phyloP scores from a whole-genome alignment of 495 filamentous ascomycete species.

The Corynascus novoguineensis region DNA sequence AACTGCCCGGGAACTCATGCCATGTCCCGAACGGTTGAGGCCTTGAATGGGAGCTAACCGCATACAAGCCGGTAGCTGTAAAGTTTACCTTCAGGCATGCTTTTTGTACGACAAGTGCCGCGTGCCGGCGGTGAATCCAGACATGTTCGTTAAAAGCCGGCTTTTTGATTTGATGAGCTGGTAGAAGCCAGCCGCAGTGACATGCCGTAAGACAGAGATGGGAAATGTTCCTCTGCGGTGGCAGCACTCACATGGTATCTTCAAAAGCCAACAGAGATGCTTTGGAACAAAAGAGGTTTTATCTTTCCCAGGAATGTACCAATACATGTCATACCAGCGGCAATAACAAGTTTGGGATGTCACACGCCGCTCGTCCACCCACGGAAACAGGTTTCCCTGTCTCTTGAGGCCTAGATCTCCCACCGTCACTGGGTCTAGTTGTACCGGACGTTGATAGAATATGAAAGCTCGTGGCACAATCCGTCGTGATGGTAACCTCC shows the following conservation, averaged over 20 bases:
- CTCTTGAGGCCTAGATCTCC: background rate
- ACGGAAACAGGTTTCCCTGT: background rate
- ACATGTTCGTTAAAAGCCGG: background rate
- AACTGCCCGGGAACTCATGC: no score
- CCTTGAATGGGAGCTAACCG: no score
- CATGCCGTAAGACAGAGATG: background rate
- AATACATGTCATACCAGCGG: background rate
- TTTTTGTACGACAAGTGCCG: background rate
- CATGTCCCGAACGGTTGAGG: no score
- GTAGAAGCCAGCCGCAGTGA: background rate
- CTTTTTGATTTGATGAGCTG: background rate
- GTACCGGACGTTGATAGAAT: background rate
- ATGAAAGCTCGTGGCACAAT: background rate
- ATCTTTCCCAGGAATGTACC: no score
- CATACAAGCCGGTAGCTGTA: no score
- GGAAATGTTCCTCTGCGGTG: background rate
- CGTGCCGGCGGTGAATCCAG: background rate
- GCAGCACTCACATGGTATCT: no score
- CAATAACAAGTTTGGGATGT: no score
- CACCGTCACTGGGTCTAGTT: background rate
- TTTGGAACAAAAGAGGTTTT: no score
- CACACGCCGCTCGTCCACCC: background rate
- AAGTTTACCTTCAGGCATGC: no score
- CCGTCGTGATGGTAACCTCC: background rate
- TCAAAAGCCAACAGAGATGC: no score